phyloP scores from a whole-genome alignment of 768 basidiomycete species.

The Suillus subalutaceus region DNA sequence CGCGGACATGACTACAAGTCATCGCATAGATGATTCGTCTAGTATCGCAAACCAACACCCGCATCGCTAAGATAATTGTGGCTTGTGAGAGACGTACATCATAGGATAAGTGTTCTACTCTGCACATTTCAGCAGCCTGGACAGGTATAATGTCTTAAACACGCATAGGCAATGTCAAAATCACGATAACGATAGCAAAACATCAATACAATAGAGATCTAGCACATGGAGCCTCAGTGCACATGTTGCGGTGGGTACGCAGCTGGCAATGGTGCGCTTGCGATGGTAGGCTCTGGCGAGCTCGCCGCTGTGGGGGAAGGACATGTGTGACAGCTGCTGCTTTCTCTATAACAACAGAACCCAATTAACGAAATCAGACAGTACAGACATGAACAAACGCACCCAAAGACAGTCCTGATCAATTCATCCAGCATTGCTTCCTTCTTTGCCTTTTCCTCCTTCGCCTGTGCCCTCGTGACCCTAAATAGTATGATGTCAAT shows the following conservation, averaged over 20 bases:
- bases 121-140: background rate
- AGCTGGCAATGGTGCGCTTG: conserved; percentile 17
- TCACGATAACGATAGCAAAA: background rate
- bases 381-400: conserved; percentile 24
- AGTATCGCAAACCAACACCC: background rate
- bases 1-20: background rate
- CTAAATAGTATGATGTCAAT: conserved; percentile 22
- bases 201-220: background rate
- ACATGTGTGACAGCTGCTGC: conserved; percentile 19
- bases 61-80: background rate
- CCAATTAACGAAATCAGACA: background rate
- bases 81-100: background rate
- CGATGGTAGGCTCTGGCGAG: conserved; percentile 14
- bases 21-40: background rate
- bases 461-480: conserved; percentile 51
- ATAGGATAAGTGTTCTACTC: background rate
- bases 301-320: conserved; percentile 15
- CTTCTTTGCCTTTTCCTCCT: conserved; percentile 58
- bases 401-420: conserved; percentile 55
- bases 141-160: background rate
- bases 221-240: background rate
- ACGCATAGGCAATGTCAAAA: background rate
- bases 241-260: conserved; percentile 16
- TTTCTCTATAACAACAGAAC: conserved; percentile 23
- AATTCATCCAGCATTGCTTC: conserved; percentile 62